Evolutionary conservation across 2,329 filamentous ascomycete genomes (phyloP), one percentile per base, ranked within the genome.

Genomic region (Coniella vitis): DNA sequence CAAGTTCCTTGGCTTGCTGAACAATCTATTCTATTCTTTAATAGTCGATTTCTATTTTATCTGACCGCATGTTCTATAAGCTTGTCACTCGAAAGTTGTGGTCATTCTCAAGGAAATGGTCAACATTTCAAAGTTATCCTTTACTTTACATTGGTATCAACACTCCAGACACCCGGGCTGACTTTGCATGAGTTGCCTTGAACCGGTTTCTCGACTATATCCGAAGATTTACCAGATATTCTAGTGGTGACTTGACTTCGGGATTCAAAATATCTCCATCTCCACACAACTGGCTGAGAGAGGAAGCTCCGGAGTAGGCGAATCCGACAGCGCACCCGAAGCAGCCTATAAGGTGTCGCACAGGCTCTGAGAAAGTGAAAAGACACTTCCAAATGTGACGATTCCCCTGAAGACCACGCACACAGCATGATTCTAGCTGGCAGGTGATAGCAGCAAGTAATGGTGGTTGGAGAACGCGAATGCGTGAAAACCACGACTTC

Each of bases 221-320:
- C n/a, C n/a, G n/a, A n/a, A n/a, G n/a, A n/a, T n/a, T n/a, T n/a
- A n/a, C n/a, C n/a, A n/a, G n/a, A n/a, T n/a, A n/a, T n/a, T n/a
- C n/a, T n/a, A 32, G 5, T 34, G 29, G 16, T 13, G 9, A 5
- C n/a, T 5, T 29, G 25, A 29, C 21, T 35, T 42, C 45, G 38
- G 45, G 38, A 22, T 29, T 48, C 45, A 31, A 42, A 48, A 41
- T 14, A 2, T 17, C 3, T 29, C 20, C 14, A 17, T 35, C 31
- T 17, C 37, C 39, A 48, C 45, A 12, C 9, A 4, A n/a, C n/a
- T 17, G n/a, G 38, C 25, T 37, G 8, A 42, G 38, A 48, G 38
- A 42, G 45, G 45, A 41, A 48, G 45, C 21, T 48, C 21, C 16
- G 45, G 38, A 17, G n/a, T 37, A 21, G 4, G 32, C 45, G 45